Conservation (phyloP, 805 yeast species). For the Monosporozyma servazzii region DNA sequence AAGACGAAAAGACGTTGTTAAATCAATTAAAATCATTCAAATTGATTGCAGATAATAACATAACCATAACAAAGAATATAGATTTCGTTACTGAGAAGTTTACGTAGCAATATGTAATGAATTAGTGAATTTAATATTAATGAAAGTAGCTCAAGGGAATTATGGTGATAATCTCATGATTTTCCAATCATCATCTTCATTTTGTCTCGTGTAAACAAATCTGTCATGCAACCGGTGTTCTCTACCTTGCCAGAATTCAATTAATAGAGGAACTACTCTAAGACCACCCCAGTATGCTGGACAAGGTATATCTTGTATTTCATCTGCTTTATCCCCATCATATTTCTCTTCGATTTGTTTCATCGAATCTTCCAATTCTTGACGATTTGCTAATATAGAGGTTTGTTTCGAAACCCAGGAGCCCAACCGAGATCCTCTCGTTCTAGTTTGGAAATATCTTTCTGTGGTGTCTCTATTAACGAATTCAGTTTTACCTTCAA, state of each 20-base stretch:
- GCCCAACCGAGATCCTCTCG: constrained; percentile 86
- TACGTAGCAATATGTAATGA: not conserved
- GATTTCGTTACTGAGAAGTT: not conserved
- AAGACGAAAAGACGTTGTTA: not conserved
- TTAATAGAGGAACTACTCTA: constrained; percentile 75
- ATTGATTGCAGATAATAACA: not conserved
- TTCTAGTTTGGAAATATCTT: constrained; percentile 76
- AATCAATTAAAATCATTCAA: not conserved
- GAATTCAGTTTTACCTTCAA: constrained; percentile 76
- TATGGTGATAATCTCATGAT: constrained; percentile 66
- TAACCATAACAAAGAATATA: not conserved
- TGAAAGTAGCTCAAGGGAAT: not conserved
- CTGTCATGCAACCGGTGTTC: constrained; percentile 85
- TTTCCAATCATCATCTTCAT: constrained; percentile 47
- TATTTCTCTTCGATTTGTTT: constrained; percentile 45
- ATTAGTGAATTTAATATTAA: too few relatives aligned
- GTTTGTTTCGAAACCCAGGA: constrained; percentile 97
- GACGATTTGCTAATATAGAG: constrained; percentile 44
- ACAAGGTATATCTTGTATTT: constrained; percentile 59
- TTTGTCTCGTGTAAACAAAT: constrained; percentile 55
- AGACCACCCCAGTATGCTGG: constrained; percentile 97
- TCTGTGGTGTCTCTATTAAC: constrained; percentile 66
- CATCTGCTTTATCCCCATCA: constrained; percentile 30
- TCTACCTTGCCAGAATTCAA: constrained; percentile 98
- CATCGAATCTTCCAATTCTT: constrained; percentile 52